Base-by-base conservation (phyloP, 164 flowering plant species). In the Berberis vulgaris region DNA sequence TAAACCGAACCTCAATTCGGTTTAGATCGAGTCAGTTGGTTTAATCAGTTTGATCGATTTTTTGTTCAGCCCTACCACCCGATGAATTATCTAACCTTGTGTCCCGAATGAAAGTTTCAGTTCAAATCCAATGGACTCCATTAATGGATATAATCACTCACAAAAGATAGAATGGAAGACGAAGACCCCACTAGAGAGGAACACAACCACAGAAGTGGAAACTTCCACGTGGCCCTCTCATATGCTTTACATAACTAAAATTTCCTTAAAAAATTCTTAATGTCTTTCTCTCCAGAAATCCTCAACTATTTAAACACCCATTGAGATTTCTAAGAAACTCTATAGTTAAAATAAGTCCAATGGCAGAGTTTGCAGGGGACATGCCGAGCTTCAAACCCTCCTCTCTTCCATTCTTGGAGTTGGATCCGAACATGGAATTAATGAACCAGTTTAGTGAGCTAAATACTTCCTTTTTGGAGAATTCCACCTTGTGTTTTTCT, bases 361-460 rank as follows among this genome's bases (percentile, higher is more conserved):
- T 79, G 82, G 76, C 70, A 42, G 74, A 76, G 44, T 73, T 74
- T 49, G 49, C 62, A 43, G 70, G 53, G 50, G 59, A 53, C 54
- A 44, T 75, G 43, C 78, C 73, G 54, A 77, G 63, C 66, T 75
- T 67, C 68, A 78, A 72, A 53, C 45, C 60, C n/a, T 26, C 26
- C 26, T 71, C 72, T 62, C 62, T 60, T 9, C 45, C 70, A 13
- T 66, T 66, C 71, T 57, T 72, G 54, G 73, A 71, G 49, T 61
- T 69, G 74, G 72, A 77, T 55, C 61, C 80, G 10, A 73, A 61
- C 69, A 60, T 77, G 62, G 81, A 81, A 59, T 45, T 73, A 13
- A 50, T 73, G 40, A 71, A 65, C 67, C 74, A 77, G 44, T 47
- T 71, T 45, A 6, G 41, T 38, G 74, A 58, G 60, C 39, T 55